Conservation (phyloP, 257 asterid genomes). For the Cinchona pubescens region DNA sequence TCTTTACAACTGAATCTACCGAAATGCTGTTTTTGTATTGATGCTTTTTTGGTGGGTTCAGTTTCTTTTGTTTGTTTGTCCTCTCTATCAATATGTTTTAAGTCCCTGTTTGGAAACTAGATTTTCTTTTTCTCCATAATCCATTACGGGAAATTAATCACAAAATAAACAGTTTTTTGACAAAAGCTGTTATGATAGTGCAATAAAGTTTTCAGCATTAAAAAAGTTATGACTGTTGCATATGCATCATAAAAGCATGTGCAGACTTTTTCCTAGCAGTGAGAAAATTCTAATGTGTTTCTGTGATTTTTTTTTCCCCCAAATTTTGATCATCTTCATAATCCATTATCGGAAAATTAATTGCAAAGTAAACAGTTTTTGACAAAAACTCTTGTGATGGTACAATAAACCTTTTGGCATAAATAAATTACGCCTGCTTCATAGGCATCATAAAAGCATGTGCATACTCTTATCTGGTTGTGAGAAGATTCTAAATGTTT, state of each 20-base stretch:
- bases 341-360: too few relatives aligned
- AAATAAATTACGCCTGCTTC: too few relatives aligned
- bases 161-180: background rate
- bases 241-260: background rate
- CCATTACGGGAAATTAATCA: background rate
- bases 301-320: too few relatives aligned
- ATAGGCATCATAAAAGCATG: too few relatives aligned
- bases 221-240: background rate
- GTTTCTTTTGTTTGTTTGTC: constrained; percentile 12
- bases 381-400: too few relatives aligned
- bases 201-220: background rate
- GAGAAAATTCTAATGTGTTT: background rate
- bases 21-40: constrained; percentile 93
- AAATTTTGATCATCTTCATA: too few relatives aligned
- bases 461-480: too few relatives aligned
- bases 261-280: background rate
- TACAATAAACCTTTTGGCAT: too few relatives aligned
- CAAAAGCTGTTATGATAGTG: background rate
- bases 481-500: too few relatives aligned
- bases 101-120: background rate
- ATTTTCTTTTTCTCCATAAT: background rate
- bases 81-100: background rate
- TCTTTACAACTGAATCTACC: constrained; percentile 89
- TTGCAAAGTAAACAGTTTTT: too few relatives aligned
- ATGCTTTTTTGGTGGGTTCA: constrained; percentile 91